phyloP scores from a whole-genome alignment of 2,329 filamentous ascomycete species.

The Leptosphaerulina australis region DNA sequence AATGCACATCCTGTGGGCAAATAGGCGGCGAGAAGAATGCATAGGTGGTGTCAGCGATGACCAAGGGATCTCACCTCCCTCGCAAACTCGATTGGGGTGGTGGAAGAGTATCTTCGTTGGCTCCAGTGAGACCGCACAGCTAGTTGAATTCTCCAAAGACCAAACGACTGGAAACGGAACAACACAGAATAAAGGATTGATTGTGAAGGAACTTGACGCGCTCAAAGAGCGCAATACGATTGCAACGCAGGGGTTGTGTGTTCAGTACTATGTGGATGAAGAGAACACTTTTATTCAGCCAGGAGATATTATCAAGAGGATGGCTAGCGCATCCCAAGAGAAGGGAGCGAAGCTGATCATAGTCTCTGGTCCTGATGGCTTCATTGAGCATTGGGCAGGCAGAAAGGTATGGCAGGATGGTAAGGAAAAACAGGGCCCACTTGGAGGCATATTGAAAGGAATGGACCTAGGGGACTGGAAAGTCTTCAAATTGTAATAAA shows the following conservation, averaged over 20 bases:
- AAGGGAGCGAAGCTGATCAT: conserved; percentile 71
- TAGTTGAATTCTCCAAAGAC: conserved; percentile 13
- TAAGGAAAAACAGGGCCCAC: conserved; percentile 73
- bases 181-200: conserved; percentile 48
- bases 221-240: conserved; percentile 56
- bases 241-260: conserved; percentile 43
- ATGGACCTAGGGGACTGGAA: conserved; percentile 64
- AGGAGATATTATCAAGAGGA: conserved; percentile 42
- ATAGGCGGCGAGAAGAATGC: conserved; percentile 69
- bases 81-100: conserved; percentile 29
- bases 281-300: conserved; percentile 69
- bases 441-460: conserved; percentile 70
- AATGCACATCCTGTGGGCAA: conserved; percentile 85
- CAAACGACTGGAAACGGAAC: conserved; percentile 1
- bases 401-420: conserved; percentile 77
- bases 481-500: conserved; percentile 64
- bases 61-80: conserved; percentile 1
- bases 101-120: conserved; percentile 37
- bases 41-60: conserved; percentile 63
- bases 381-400: conserved; percentile 80
- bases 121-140: conserved; percentile 13
- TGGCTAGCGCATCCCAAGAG: conserved; percentile 26
- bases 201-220: conserved; percentile 67
- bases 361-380: conserved; percentile 89
- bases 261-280: conserved; percentile 83